Conservation (phyloP, 352 stramenopile species). For the Globisporangium alternatum region DNA sequence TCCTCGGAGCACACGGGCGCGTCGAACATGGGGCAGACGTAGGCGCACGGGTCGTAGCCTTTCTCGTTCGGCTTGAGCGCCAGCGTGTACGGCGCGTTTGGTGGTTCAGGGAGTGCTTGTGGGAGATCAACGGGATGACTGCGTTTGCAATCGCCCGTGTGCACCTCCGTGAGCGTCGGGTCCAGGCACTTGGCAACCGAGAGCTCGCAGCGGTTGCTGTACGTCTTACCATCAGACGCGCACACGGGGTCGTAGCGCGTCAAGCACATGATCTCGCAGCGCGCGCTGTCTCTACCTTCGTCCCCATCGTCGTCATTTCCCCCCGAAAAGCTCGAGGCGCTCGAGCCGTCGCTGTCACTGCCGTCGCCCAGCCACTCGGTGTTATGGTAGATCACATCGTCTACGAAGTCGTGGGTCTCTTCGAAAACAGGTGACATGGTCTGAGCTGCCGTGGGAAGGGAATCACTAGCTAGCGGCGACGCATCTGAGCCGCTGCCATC, state of each 20-base stretch:
- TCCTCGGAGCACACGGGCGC: constrained; percentile 23
- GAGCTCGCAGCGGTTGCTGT: constrained; percentile 15
- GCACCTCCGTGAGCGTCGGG: background rate
- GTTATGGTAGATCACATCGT: background rate
- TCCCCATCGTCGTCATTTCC: background rate
- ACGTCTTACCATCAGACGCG: constrained; percentile 19
- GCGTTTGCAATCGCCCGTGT: constrained; percentile 1
- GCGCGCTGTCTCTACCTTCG: background rate
- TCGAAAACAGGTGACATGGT: background rate
- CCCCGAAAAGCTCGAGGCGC: background rate
- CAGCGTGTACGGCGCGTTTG: background rate
- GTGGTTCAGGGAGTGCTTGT: background rate
- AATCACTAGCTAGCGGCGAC: background rate
- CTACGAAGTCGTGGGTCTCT: background rate
- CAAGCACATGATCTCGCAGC: background rate
- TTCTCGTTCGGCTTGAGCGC: background rate
- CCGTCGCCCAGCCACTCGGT: background rate
- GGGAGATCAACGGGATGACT: background rate
- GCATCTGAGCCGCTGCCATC: background rate
- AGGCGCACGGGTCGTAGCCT: constrained; percentile 15
- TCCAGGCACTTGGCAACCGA: constrained; percentile 16
- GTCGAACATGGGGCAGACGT: constrained; percentile 15
- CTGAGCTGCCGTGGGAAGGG: background rate
- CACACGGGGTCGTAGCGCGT: constrained; percentile 12
- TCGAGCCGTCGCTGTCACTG: background rate